phyloP scores from a whole-genome alignment of 371 early-diverging fungal genomes.

The Coemansia sp. region DNA sequence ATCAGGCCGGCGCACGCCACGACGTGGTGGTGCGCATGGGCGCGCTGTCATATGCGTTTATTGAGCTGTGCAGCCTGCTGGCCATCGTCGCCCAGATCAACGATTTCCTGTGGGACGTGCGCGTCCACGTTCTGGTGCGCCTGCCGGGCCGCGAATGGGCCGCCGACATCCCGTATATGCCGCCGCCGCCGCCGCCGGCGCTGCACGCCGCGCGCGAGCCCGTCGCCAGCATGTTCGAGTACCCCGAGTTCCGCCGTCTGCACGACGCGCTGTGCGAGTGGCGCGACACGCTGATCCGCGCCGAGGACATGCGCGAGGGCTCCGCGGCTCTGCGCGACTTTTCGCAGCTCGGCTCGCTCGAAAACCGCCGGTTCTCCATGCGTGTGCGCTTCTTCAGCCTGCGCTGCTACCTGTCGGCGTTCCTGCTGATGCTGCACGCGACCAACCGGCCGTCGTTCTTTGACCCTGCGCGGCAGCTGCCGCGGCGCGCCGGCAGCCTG shows the following conservation, averaged over 20 bases:
- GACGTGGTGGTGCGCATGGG: constrained; percentile 27
- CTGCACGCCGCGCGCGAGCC: not conserved
- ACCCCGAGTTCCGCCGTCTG: constrained; percentile 14
- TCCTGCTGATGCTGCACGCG: constrained; percentile 30
- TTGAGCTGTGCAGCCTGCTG: constrained; percentile 33
- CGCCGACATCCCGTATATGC: constrained; percentile 10
- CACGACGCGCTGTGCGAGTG: constrained; percentile 15
- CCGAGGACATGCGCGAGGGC: constrained; percentile 17
- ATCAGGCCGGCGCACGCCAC: constrained; percentile 13
- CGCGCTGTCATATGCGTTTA: constrained; percentile 39
- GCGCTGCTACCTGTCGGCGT: constrained; percentile 35
- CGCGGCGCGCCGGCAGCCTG: constrained; percentile 8
- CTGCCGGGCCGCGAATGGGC: constrained; percentile 11
- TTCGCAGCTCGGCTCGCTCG: constrained; percentile 18
- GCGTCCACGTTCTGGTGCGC: constrained; percentile 10
- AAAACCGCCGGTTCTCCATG: constrained; percentile 37
- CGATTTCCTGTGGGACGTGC: constrained; percentile 37
- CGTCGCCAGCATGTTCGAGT: constrained; percentile 12
- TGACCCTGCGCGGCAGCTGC: constrained; percentile 11
- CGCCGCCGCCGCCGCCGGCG: not conserved
- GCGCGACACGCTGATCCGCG: constrained; percentile 14
- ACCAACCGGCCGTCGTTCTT: constrained; percentile 46
- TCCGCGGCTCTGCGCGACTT: constrained; percentile 12
- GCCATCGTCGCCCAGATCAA: constrained; percentile 27
- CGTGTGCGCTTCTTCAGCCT: constrained; percentile 43